phyloP scores from a whole-genome alignment of 139 green algal species.

The Chlorokybus atmophyticus region DNA sequence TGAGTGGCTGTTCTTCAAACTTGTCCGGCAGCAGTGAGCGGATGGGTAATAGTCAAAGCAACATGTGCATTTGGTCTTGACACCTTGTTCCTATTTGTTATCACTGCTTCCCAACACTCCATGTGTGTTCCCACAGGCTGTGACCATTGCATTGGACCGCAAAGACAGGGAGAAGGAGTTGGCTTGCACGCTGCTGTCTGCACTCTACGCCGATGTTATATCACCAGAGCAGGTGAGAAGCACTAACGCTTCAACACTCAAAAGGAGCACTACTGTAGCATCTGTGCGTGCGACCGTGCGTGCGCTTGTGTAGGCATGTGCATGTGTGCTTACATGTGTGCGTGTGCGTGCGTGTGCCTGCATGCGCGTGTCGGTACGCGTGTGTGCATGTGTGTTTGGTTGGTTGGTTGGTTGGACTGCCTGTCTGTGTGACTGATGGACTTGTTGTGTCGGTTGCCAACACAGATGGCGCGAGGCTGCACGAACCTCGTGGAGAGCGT shows the following conservation, averaged over 20 bases:
- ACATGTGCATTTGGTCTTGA: neutral
- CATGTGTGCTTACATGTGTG: too few species aligned
- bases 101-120: neutral
- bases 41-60: neutral
- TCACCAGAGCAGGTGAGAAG: constrained; percentile 10
- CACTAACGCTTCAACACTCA: too few species aligned
- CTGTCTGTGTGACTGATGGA: too few species aligned
- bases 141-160: constrained; percentile 52
- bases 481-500: constrained; percentile 34
- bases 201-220: constrained; percentile 60
- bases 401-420: too few species aligned
- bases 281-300: neutral
- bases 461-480: constrained; percentile 27
- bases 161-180: constrained; percentile 85
- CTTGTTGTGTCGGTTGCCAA: too few species aligned
- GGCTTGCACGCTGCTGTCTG: constrained; percentile 57
- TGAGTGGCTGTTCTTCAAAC: neutral
- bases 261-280: constrained; percentile 7
- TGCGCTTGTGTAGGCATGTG: too few species aligned
- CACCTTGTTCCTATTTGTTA: neutral
- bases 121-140: neutral
- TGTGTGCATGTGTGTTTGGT: too few species aligned
- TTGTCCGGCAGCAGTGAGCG: neutral
- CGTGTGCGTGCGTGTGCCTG: too few species aligned
- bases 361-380: too few species aligned